Base-by-base conservation (phyloP, 2,329 filamentous ascomycete genomes). In the Colletotrichum camelliae region DNA sequence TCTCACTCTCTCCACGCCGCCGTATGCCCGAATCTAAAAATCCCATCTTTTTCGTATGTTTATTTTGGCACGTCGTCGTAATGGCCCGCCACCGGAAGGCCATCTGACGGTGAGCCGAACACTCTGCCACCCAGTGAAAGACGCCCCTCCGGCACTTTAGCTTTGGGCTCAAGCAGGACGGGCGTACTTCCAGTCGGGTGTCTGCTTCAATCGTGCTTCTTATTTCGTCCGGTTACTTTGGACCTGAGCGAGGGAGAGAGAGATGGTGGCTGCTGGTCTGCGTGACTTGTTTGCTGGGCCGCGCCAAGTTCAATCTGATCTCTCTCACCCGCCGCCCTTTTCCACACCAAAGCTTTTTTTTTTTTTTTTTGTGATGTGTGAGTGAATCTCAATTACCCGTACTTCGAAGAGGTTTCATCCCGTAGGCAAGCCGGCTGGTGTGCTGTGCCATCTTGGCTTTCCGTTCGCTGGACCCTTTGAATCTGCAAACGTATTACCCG, bases 51-150 rank as follows among this genome's bases (percentile, higher is more conserved):
- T 62, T 21, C 43, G 43, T 52, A n/a, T 52, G 48, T 60, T 43
- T 39, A 62, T 66, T 68, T 61, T 68, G 64, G 74, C 66, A 64
- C 69, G 74, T 75, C 73, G 73, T 75, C 74, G 74, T 75, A 75
- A 75, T 75, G 60, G 57, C 39, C 67, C 74, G 74, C 74, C 74
- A 75, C 74, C 74, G 74, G 74, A 75, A 73, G 52, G 70, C 64
- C 70, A 75, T 75, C 70, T 75, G 74, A 75, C 74, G 70, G 70
- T 72, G 70, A 75, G 70, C 74, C 74, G 74, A 75, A 75, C 64
- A 66, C 67, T 33, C 43, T 73, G 35, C 48, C 74, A 31, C 35
- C 64, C 74, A 69, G 64, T 75, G 33, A 73, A 64, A 62, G 64
- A 35, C 57, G 52, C 15, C 60, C 27, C 24, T 55, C 74, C 64